Base-by-base conservation (phyloP, 2,329 filamentous ascomycete species). In the Diplodia sapinea region DNA sequence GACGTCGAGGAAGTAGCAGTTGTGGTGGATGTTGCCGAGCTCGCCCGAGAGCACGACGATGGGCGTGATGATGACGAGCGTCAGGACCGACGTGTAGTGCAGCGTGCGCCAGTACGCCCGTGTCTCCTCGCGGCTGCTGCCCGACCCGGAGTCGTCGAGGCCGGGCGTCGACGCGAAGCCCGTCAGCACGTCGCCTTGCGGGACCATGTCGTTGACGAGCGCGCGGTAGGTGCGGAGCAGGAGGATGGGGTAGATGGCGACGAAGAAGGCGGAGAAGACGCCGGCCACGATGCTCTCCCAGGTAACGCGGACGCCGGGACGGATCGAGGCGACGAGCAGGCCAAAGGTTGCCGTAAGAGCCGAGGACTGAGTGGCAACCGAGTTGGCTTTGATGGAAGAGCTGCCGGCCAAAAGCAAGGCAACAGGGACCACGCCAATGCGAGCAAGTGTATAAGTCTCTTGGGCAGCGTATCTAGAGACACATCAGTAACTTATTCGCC, bases 1-100 rank as follows among this genome's bases (percentile, higher is more conserved):
- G 0, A 85, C 82, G 68, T 86, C 84, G 12, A 86, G 78, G 74
- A 85, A 83, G 65, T 85, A 85, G 66, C 84, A 84, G 69, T 86
- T 85, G 20, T 82, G 80, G 64, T 78, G 77, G 40, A 86, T 84
- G 66, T 82, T 78, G 5, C 74, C 72, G 2, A 84, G 71, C 64
- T 86, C 84, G 38, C 84, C 84, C 1, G 81, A 83, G 20, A 86
- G 69, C 31, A 85, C 72, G 23, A 84, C 79, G 52, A 85, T 78
- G 1, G 84, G 84, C 1, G 81, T 78, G 50, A 85, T 79, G 2
- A 85, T 73, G 36, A 83, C 70, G 51, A 86, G 79, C 3, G 83
- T 82, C 31, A 86, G 76, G 3, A 83, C 70, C 3, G 83, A 86
- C 1, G 79, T 82, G 70, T 86, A 86, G 72, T 86, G 84, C 1